Base-by-base conservation (phyloP, 2,329 filamentous ascomycete species). In the Aspergillus bombycis region DNA sequence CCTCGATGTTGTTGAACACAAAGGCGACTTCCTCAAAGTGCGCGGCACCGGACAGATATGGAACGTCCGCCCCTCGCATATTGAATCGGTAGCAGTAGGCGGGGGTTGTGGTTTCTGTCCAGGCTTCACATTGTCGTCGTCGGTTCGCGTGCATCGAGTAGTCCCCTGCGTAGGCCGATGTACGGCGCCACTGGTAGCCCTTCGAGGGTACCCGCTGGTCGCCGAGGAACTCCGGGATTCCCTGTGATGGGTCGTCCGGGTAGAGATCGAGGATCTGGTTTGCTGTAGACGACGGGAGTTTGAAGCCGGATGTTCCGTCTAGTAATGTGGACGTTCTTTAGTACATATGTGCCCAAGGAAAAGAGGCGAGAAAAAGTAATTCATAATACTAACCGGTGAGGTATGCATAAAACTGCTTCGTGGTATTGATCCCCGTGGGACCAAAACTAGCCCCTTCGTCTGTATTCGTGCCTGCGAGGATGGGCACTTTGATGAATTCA, bases 21-120 rank as follows among this genome's bases (percentile, higher is more conserved):
- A 85, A 86, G 0, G 80, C 77, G 0, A 86, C 82, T 70, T 86
- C 84, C 61, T 82, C 79, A 71, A 88, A 88, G 71, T 89, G 87
- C 0, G 82, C 81, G 0, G 81, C 83, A 0, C 83, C 84, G 1
- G 76, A 71, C 1, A 77, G 73, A 12, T 77, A 75, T 0, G 79
- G 73, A 1, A 82, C 67, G 11, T 84, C 83, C 4, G 80, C 78
- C 0, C 82, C 55, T 32, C 65, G 73, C 10, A 85, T 85, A 70
- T 89, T 86, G 80, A 89, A 90, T 54, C 85, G 83, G 76, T 88
- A 90, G 69, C 83, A 85, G 78, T 87, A 89, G 11, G 85, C 85
- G 8, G 83, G 78, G 2, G 85, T 69, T 16, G 78, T 76, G 34
- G 79, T 74, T 11, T 76, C 76, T 14, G 84, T 78, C 82, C 84